Conservation (phyloP, 2,329 filamentous ascomycete genomes). For the Corynespora cassiicola region DNA sequence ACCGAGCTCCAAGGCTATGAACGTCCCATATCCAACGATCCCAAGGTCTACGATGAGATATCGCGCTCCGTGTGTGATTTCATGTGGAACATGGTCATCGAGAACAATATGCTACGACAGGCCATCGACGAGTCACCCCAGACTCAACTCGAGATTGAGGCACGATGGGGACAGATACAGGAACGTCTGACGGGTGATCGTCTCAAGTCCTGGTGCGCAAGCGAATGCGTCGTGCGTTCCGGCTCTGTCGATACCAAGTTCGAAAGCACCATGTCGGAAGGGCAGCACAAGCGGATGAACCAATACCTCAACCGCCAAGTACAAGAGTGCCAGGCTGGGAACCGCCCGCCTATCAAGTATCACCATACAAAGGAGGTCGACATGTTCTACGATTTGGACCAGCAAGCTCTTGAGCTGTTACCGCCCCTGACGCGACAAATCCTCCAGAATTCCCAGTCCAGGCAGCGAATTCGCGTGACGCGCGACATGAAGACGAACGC, state of each 20-base stretch:
- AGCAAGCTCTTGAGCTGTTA: conserved; percentile 58
- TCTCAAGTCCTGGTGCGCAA: conserved; percentile 73
- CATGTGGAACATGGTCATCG: conserved; percentile 74
- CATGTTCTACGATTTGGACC: conserved; percentile 67
- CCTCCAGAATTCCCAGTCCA: conserved; percentile 38
- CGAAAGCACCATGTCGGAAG: conserved; percentile 88
- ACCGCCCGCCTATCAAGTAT: conserved; percentile 74
- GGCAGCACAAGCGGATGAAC: conserved; percentile 87
- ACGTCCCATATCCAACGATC: conserved; percentile 70
- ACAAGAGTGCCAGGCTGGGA: conserved; percentile 55
- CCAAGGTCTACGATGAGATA: conserved; percentile 73
- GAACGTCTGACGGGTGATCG: conserved; percentile 73
- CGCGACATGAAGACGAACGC: conserved; percentile 74
- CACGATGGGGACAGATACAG: conserved; percentile 83
- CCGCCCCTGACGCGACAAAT: conserved; percentile 67
- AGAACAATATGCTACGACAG: conserved; percentile 63
- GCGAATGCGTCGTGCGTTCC: conserved; percentile 46
- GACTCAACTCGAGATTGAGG: conserved; percentile 89
- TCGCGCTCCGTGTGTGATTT: conserved; percentile 82
- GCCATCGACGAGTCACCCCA: conserved; percentile 63
- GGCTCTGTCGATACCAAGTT: conserved; percentile 58
- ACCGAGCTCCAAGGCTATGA: conserved; percentile 50
- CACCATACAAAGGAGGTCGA: conserved; percentile 84
- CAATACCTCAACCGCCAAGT: conserved; percentile 79
- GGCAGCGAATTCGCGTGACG: conserved; percentile 61